These are phyloP conservation scores for Paralagenidium karlingii DNA, from an alignment of 352 stramenopile genomes.

Conservation along the genomic window DNA sequence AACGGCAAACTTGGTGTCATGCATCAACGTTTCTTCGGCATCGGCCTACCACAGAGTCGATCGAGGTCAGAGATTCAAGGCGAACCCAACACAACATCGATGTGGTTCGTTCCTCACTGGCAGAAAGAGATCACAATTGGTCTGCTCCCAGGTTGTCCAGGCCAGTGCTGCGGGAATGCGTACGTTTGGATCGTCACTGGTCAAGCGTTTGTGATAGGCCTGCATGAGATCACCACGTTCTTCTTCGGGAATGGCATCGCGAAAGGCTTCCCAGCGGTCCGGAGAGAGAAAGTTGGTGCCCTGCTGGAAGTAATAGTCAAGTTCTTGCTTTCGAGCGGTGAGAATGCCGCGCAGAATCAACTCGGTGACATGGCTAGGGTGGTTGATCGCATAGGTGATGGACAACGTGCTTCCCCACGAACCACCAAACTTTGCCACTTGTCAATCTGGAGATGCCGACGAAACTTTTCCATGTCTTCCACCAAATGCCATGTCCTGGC, in stretches of 20 bases:
- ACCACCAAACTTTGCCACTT: conserved; percentile 89
- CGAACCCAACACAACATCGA: no score
- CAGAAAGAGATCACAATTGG: conserved; percentile 71
- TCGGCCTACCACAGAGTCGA: conserved; percentile 20
- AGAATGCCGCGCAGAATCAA: conserved; percentile 91
- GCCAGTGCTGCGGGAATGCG: conserved; percentile 67
- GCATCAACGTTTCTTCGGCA: conserved; percentile 65
- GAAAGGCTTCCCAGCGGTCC: conserved; percentile 85
- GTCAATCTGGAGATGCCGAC: conserved; percentile 74
- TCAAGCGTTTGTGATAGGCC: conserved; percentile 82
- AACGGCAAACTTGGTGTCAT: conserved; percentile 77
- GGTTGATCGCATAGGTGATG: conserved; percentile 84
- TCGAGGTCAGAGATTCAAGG: neutral
- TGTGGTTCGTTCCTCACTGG: no score
- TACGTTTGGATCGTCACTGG: conserved; percentile 73
- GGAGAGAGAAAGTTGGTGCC: conserved; percentile 87
- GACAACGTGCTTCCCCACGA: conserved; percentile 92
- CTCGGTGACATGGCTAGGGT: conserved; percentile 71
- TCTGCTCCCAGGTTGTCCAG: conserved; percentile 89
- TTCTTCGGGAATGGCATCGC: conserved; percentile 72
- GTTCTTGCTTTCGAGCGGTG: conserved; percentile 79
- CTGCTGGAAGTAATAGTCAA: conserved; percentile 94
- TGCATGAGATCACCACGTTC: conserved; percentile 76
- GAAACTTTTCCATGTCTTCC: conserved; percentile 88
- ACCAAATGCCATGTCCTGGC: conserved; percentile 82